Evolutionary conservation across 2,329 filamentous ascomycete species (phyloP), one percentile per base, ranked within the genome.

Genomic region (Claviceps sp.): DNA sequence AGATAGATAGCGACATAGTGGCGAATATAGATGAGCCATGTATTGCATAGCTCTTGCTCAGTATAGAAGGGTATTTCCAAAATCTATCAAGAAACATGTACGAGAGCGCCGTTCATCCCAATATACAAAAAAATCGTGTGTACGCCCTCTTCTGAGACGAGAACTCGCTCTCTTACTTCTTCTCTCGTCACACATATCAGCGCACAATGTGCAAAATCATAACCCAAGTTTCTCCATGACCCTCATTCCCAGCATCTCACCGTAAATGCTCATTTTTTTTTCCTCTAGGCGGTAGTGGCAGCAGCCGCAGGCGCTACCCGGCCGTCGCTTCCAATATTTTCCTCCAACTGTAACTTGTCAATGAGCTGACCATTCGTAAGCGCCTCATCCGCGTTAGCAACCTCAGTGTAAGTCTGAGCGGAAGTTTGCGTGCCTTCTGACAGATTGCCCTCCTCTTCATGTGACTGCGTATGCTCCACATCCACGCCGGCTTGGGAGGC

Each of bases 341-440:
- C 60, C 38, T 59, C 55, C 46, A 69, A 57, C 48, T 60, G 62
- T 17, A 69, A 56, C 54, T 65, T 66, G 58, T 66, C 61, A 4
- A 66, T 39, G 5, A 62, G 60, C 7, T 62, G 60, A 39, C 61
- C 59, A 40, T 60, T 65, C 16, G 61, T 53, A 5, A 62, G 56
- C 4, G 59, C 45, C 10, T 61, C 63, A 10, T 64, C 64, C 0
- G 49, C 24, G 22, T 50, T 24, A 17, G 17, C 13, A 14, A 5
- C 30, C 2, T 22, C 45, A 13, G 34, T 49, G 38, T 13, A 22
- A 2, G 47, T 55, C 39, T 49, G 50, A 11, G 56, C 59, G 1
- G 56, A 52, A 0, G 62, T 64, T 54, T 64, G 63, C 1, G 64
- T 65, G 5, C 60, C 63, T 52, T 63, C 61, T 8, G 39, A 49